These are phyloP conservation scores for Xylariaceae sp. DNA, from an alignment of 2,329 filamentous ascomycete species.

Conservation along the genomic window DNA sequence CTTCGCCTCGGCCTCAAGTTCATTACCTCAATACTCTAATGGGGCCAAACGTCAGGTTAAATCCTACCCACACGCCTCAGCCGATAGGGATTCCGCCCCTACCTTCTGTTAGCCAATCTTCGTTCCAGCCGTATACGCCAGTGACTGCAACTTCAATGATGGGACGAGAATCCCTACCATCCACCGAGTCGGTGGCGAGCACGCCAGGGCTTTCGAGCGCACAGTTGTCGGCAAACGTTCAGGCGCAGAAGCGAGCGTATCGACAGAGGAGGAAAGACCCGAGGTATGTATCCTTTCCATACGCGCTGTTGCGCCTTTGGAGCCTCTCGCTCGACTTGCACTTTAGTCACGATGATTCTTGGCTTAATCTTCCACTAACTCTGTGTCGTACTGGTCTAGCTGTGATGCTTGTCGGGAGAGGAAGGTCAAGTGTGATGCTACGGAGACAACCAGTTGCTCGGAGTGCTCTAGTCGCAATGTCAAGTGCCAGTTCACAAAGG, in stretches of 20 bases:
- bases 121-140: constrained; percentile 61
- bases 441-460: constrained; percentile 93
- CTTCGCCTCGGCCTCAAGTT: constrained; percentile 61
- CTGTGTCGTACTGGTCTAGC: constrained; percentile 43
- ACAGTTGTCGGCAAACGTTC: constrained; percentile 55
- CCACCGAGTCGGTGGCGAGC: constrained; percentile 61
- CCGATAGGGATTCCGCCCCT: constrained; percentile 60
- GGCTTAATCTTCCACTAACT: constrained; percentile 22
- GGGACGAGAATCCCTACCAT: constrained; percentile 66
- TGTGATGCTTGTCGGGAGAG: constrained; percentile 94
- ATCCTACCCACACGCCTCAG: constrained; percentile 56
- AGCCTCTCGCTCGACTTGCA: background rate
- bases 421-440: constrained; percentile 91
- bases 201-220: constrained; percentile 56
- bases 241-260: constrained; percentile 90
- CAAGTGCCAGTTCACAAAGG: constrained; percentile 98
- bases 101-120: constrained; percentile 51
- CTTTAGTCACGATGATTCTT: background rate
- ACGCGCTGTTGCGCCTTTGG: background rate
- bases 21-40: constrained; percentile 60
- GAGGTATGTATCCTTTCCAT: constrained; percentile 47
- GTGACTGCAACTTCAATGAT: constrained; percentile 55
- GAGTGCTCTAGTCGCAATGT: constrained; percentile 97
- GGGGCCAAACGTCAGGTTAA: constrained; percentile 57
- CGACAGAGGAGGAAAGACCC: constrained; percentile 94